phyloP scores from a whole-genome alignment of 345 rosid species.

The Rhodomyrtus tomentosa region DNA sequence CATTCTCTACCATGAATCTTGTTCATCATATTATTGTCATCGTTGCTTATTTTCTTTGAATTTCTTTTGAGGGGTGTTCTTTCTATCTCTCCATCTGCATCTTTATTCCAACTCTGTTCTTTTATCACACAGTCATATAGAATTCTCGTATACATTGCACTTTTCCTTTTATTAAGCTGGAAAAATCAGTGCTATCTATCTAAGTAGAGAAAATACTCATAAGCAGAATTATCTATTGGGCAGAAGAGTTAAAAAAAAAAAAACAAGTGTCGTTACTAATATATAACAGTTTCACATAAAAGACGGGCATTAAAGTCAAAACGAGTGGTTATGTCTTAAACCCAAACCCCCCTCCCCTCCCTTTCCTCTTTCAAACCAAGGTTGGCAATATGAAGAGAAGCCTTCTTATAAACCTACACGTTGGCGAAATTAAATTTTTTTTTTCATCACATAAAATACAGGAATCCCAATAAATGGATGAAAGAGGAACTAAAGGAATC shows the following conservation, averaged over 20 bases:
- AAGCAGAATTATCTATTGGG: neutral
- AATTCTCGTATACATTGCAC: neutral
- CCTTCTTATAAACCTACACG: neutral
- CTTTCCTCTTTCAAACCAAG: neutral
- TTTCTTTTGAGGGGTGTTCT: neutral
- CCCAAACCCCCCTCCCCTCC: neutral
- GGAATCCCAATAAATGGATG: neutral
- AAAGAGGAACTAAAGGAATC: neutral
- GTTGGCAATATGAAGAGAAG: neutral
- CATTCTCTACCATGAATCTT: neutral
- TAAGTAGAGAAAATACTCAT: neutral
- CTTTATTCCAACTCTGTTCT: neutral
- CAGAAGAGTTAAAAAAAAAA: neutral
- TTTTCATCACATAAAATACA: neutral
- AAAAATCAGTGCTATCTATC: neutral
- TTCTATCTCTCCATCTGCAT: neutral
- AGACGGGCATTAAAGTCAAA: neutral
- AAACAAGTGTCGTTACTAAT: neutral
- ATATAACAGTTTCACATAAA: neutral
- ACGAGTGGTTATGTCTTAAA: neutral
- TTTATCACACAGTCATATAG: neutral
- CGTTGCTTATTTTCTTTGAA: neutral
- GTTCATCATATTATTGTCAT: neutral
- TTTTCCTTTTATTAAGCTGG: neutral
- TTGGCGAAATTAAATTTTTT: neutral